Base-by-base conservation (phyloP, 2,329 filamentous ascomycete species). In the Fusarium pininemorale region DNA sequence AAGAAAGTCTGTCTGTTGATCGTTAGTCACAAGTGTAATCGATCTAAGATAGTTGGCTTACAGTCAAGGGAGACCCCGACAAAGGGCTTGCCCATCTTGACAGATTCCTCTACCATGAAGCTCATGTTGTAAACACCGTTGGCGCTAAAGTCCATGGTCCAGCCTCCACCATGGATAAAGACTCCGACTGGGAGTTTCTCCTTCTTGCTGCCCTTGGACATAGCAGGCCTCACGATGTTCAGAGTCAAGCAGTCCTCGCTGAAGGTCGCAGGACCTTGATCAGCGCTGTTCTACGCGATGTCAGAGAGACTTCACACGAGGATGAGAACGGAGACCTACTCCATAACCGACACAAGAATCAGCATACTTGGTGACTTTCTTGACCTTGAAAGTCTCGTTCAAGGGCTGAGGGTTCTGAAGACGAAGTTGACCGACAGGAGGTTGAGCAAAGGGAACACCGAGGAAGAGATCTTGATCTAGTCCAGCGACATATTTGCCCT, bases 61-160 rank as follows among this genome's bases (percentile, higher is more conserved):
- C 75, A 77, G 13, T 77, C 75, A 1, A 78, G 41, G 1, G 75
- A 78, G 4, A 78, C 65, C 4, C 45, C 75, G 3, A 77, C 57
- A 12, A 77, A 70, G 11, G 75, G 75, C 22, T 77, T 77, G 24
- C 72, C 72, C 8, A 60, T 63, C 47, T 77, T 77, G 37, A 75
- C 74, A 10, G 35, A 84, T 80, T 30, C 84, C 82, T 68, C 84
- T 2, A 92, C 87, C 55, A 92, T 86, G 66, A 87, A 89, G 20
- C 87, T 88, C 66, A 91, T 82, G 75, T 92, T 92, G 77, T 92
- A 92, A 32, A 88, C 83, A 14, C 83, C 79, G 54, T 89, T 86
- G 73, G 76, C 48, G 75, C 83, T 69, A 5, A 84, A 84, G 7
- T 87, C 88, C 76, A 66, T 70, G 0, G 61, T 59, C 69, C 71